Percentiles rank a stretch among this genome's conserved stretches.
phyloP scores from a whole-genome alignment of 2,329 filamentous ascomycete genomes.

The Remersonia thermophila region DNA sequence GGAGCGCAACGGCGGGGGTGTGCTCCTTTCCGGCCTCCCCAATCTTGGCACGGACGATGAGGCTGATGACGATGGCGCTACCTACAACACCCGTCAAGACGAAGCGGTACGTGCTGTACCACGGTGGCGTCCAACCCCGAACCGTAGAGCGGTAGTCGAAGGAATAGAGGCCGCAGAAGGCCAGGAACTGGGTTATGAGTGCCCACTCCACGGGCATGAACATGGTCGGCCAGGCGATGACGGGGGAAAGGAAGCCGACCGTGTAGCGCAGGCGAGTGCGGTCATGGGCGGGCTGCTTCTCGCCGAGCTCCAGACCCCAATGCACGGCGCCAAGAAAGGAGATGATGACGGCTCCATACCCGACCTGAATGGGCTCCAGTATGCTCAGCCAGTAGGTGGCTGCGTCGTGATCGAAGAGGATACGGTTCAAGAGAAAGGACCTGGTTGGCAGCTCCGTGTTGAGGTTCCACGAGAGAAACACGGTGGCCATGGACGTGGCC shows the following conservation, averaged over 20 bases:
- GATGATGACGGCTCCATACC: slow-evolving; percentile 83
- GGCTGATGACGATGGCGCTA: slow-evolving; percentile 62
- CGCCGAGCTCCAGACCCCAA: slow-evolving; percentile 79
- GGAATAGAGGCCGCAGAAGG: slow-evolving; percentile 79
- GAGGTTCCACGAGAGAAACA: slow-evolving; percentile 73
- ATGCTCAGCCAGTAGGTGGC: slow-evolving; percentile 61
- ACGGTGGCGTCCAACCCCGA: slow-evolving; percentile 66
- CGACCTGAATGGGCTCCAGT: slow-evolving; percentile 78
- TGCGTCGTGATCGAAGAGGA: slow-evolving; percentile 55
- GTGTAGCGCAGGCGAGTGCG: slow-evolving; percentile 71
- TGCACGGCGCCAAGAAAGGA: slow-evolving; percentile 90
- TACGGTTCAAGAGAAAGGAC: slow-evolving; percentile 52
- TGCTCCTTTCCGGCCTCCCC: slow-evolving; percentile 27
- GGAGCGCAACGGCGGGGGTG: slow-evolving; percentile 21
- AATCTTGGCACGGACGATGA: slow-evolving; percentile 74
- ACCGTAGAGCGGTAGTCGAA: slow-evolving; percentile 62
- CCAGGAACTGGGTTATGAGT: slow-evolving; percentile 71
- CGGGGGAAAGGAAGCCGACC: slow-evolving; percentile 68
- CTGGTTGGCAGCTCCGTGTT: slow-evolving; percentile 49
- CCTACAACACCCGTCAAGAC: slow-evolving; percentile 85
- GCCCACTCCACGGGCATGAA: slow-evolving; percentile 76
- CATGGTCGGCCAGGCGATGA: slow-evolving; percentile 81
- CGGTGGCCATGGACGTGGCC: slow-evolving; percentile 68
- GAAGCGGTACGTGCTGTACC: slow-evolving; percentile 87
- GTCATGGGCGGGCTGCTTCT: slow-evolving; percentile 44